Conservation (phyloP, 768 basidiomycete species). For the Lactifluus volemus region DNA sequence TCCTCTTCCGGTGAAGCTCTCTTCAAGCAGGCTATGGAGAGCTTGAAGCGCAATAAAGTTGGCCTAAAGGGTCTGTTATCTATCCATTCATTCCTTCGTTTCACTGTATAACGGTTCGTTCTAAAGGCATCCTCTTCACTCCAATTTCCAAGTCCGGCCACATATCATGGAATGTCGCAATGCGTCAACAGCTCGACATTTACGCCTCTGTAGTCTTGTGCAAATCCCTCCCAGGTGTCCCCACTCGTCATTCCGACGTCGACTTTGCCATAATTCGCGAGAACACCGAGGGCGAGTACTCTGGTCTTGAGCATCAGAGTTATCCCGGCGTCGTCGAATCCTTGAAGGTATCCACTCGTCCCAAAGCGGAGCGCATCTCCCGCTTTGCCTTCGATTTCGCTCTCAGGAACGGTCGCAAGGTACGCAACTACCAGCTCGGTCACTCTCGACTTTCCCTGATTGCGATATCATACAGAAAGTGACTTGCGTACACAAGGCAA, state of each 20-base stretch:
- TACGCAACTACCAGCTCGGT: constrained; percentile 25
- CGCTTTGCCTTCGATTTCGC: constrained; percentile 99
- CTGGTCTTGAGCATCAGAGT: constrained; percentile 95
- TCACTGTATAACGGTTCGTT: neutral
- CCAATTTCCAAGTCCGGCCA: constrained; percentile 94
- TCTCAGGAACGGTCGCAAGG: constrained; percentile 96
- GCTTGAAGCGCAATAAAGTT: constrained; percentile 92
- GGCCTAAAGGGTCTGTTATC: constrained; percentile 83
- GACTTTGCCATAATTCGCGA: constrained; percentile 99
- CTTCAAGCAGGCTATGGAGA: constrained; percentile 98
- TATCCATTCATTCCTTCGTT: neutral
- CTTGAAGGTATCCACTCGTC: constrained; percentile 92
- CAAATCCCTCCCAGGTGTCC: constrained; percentile 94
- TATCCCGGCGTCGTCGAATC: constrained; percentile 98
- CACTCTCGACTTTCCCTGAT: neutral
- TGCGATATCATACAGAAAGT: constrained; percentile 63
- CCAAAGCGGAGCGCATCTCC: constrained; percentile 92
- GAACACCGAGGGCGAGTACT: constrained; percentile 99
- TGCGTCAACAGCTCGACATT: constrained; percentile 99
- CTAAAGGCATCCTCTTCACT: constrained; percentile 91
- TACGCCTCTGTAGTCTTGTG: constrained; percentile 98
- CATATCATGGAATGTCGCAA: constrained; percentile 99
- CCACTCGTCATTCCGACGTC: constrained; percentile 92
- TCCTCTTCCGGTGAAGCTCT: constrained; percentile 89
- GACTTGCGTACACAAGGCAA: constrained; percentile 99